These are phyloP conservation scores for Peronospora tabacina DNA, from an alignment of 352 stramenopile species.

Conservation along the genomic window DNA sequence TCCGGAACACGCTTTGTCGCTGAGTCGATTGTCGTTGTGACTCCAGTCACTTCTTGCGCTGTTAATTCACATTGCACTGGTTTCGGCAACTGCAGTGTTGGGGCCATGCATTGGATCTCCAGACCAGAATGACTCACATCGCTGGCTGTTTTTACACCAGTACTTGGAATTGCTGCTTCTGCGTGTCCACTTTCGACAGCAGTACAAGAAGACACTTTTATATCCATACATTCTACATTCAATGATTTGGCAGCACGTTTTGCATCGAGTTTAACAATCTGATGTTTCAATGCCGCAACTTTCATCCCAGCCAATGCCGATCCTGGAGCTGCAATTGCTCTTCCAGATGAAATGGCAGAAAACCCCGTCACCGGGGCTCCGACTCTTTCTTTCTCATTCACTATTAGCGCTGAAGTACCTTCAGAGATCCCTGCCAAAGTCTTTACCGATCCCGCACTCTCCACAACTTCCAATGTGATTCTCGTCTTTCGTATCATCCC, in stretches of 20 bases:
- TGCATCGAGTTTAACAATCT: constrained; percentile 5
- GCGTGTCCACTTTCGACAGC: background rate
- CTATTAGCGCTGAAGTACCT: background rate
- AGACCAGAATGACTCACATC: background rate
- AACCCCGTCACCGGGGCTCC: constrained; percentile 3
- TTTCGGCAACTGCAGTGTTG: constrained; percentile 12
- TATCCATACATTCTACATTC: background rate
- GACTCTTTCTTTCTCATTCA: background rate
- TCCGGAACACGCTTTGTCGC: constrained; percentile 3
- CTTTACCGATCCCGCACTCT: background rate
- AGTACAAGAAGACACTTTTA: background rate
- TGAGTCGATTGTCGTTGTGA: background rate
- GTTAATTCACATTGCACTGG: constrained; percentile 1
- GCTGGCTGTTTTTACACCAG: constrained; percentile 10
- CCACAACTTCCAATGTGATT: constrained; percentile 25
- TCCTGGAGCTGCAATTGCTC: constrained; percentile 29
- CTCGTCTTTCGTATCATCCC: constrained; percentile 7
- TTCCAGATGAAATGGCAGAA: constrained; percentile 16
- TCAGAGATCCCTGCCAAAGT: constrained; percentile 6
- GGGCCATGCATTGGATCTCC: constrained; percentile 10
- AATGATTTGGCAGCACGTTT: constrained; percentile 20
- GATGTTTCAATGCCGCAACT: constrained; percentile 11
- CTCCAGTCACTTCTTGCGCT: background rate
- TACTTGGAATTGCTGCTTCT: background rate
- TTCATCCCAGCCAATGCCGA: constrained; percentile 19